Evolutionary conservation across 192 early-diverging fungal genomes (phyloP).

Genomic region (Umbelopsis vinacea): DNA sequence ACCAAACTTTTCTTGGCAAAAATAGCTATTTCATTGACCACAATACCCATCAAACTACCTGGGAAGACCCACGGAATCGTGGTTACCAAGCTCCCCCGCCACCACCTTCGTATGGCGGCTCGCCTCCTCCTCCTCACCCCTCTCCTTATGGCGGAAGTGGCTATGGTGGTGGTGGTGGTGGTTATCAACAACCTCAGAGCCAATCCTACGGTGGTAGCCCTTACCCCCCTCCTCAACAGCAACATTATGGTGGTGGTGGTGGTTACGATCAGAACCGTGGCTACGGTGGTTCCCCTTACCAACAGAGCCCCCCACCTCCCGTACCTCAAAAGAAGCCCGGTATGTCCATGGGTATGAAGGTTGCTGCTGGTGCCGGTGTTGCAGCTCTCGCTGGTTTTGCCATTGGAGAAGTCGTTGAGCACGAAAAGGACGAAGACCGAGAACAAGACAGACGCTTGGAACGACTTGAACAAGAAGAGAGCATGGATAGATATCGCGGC

Average conservation of each 20-base stretch:
- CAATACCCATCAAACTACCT: conserved; percentile 29
- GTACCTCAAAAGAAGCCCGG: conserved; percentile 29
- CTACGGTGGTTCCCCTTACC: conserved; percentile 23
- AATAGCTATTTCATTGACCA: conserved; percentile 39
- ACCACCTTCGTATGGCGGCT: conserved; percentile 19
- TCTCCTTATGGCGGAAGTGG: conserved; percentile 21
- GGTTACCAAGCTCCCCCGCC: conserved; percentile 20
- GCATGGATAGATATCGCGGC: background rate
- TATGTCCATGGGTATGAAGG: conserved; percentile 31
- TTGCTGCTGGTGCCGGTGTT: conserved; percentile 34
- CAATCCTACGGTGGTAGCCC: conserved; percentile 17
- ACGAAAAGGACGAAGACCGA: conserved; percentile 30
- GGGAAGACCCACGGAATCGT: conserved; percentile 33
- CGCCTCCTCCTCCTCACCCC: conserved; percentile 21
- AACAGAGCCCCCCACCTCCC: conserved; percentile 24
- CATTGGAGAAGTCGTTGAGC: conserved; percentile 38
- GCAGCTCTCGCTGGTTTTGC: conserved; percentile 37
- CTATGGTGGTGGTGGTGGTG: conserved; percentile 20
- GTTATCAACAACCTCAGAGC: conserved; percentile 6
- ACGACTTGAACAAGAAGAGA: conserved; percentile 28
- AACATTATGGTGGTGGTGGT: background rate
- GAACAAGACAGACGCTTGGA: conserved; percentile 31
- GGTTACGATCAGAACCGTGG: conserved; percentile 8
- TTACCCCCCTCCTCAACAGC: conserved; percentile 1
- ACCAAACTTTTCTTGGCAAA: background rate